Evolutionary conservation across 805 yeast species (phyloP), one percentile per base, ranked within the genome.

Genomic region (Debaryomyces maramus): DNA sequence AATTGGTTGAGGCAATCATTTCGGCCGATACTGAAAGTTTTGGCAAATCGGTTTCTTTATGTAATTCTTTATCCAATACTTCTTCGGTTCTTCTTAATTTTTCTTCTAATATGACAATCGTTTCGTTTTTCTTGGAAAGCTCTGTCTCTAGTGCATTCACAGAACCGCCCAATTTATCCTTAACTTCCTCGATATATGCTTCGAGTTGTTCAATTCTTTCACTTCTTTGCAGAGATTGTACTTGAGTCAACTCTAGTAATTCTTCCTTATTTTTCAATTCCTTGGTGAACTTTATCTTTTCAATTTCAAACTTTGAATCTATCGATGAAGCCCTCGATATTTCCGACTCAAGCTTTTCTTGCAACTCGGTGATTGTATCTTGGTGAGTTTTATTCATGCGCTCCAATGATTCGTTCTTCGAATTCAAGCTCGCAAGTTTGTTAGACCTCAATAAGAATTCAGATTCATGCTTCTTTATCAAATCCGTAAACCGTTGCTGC

Each of bases 1-100:
- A 45, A 16, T 52, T 57, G 30, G 68, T 65, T 7, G 81, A 67
- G 16, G 81, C 72, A 26, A 76, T 73, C 10, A 62, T 30, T 34
- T 77, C 74, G 1, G 88, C 85, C 6, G 85, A 72, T 5, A 81
- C 77, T 0, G 85, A 71, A 36, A 82, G 58, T 18, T 68, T 60
- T 1, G 73, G 72, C 28, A 66, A 55, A 13, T 62, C 67, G 6
- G 66, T 62, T 37, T 65, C 72, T 44, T 60, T 61, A 36, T 63
- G 65, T 30, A 67, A 51, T 44, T 67, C 70, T 15, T 58, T 52
- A 39, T 68, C 70, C 22, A 70, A 53, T 3, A 63, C 73, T 40
- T 65, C 72, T 48, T 70, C 73, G 1, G 74, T 61, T 32, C 72
- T 44, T 34, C 56, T 58, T 8, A 70, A 50, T 38, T 58, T 65